phyloP scores from a whole-genome alignment of 2,329 filamentous ascomycete genomes.

The Xylaria sp. region DNA sequence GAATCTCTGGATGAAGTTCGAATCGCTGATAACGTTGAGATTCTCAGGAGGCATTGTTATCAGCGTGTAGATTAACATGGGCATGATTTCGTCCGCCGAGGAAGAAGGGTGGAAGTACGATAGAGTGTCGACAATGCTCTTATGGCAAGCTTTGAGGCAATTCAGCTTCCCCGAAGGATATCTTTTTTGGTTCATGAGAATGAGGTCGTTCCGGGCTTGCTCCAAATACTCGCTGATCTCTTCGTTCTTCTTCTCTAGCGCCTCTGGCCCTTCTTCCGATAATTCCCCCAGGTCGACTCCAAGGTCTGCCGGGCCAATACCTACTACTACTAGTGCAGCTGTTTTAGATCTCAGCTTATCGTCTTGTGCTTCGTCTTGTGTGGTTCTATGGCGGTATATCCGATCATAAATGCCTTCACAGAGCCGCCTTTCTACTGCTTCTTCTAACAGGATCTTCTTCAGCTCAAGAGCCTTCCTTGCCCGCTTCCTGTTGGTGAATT shows the following conservation, averaged over 20 bases:
- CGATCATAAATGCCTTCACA: constrained; percentile 87
- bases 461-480: constrained; percentile 81
- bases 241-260: constrained; percentile 67
- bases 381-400: constrained; percentile 90
- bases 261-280: constrained; percentile 64
- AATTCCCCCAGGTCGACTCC: constrained; percentile 76
- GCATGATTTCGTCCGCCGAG: constrained; percentile 96
- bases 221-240: constrained; percentile 79
- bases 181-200: constrained; percentile 84
- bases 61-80: constrained; percentile 94
- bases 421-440: constrained; percentile 87
- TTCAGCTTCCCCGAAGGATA: constrained; percentile 93
- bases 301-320: constrained; percentile 86
- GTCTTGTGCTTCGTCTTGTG: constrained; percentile 93
- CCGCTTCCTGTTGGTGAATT: constrained; percentile 82
- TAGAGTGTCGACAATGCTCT: constrained; percentile 90
- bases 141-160: constrained; percentile 87
- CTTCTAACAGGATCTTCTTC: constrained; percentile 81
- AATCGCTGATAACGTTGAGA: constrained; percentile 90
- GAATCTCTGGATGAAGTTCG: constrained; percentile 94
- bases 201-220: constrained; percentile 75
- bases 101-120: constrained; percentile 77
- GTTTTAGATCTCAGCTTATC: constrained; percentile 95
- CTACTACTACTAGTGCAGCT: constrained; percentile 88
- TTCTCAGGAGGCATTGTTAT: constrained; percentile 89